Evolutionary conservation across 1,284 basidiomycete genomes (phyloP), one percentile per base, ranked within the genome.

Genomic region (Papiliotrema laurentii): DNA sequence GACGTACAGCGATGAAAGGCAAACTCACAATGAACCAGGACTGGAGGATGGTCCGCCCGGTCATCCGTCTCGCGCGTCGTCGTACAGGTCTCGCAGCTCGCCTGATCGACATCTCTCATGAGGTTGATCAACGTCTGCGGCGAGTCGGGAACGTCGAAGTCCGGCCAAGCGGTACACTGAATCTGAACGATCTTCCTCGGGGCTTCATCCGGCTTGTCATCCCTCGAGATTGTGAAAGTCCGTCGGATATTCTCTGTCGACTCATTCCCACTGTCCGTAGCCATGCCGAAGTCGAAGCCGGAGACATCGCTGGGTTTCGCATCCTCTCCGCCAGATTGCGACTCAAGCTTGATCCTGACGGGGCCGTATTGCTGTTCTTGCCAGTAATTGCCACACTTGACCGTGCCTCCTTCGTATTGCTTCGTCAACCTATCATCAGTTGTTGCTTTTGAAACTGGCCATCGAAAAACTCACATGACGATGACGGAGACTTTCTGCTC

Each of bases 311-410:
- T 51, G 19, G 61, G 48, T 21, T 56, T 53, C 22, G 49, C 53
- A 7, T 60, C 56, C 34, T 77, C 75, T 58, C 77, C 68, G 6
- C 83, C 83, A 5, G 78, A 79, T 25, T 80, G 81, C n/a, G 79
- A 79, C n/a, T 88, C 64, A 6, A 85, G 74, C 51, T 79, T 76
- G 16, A 89, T 76, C 5, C 76, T 79, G 43, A 92, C 69, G 1
- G 84, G 79, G 1, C 90, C 91, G 65, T 86, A 93, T 22, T 75
- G 68, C 13, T 78, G 77, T 25, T 84, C 81, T 22, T 80, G 77
- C 92, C 93, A 97, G 71, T 98, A 98, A 27, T 84, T 79, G 35
- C 90, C 89, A 67, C 93, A 96, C 72, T 98, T 97, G 57, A 90
- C 77, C 59, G 84, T 81, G 5, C 89, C 83, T 33, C 87, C 89